A percentile compares a stretch with the other conserved stretches of the same genome.
These are phyloP conservation scores for Linnemannia zychae DNA, from an alignment of 192 early-diverging fungal genomes.

Conservation along the genomic window DNA sequence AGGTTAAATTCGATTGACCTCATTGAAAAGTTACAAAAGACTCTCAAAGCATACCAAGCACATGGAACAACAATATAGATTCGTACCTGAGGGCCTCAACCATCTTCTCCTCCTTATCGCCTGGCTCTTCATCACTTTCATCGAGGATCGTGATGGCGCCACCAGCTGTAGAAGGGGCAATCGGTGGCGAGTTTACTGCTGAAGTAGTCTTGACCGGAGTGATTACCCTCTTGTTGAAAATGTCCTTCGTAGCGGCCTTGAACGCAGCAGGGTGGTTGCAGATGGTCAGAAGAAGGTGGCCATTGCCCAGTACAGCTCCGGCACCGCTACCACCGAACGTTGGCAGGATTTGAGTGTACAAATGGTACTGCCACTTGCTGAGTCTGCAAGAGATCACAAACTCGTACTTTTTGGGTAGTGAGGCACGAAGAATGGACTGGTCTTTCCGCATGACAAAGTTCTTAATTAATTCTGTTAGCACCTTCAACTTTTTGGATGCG, in stretches of 20 bases:
- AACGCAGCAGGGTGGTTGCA: constrained; percentile 79
- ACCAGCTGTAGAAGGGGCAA: neutral
- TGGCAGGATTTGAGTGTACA: constrained; percentile 62
- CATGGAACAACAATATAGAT: neutral
- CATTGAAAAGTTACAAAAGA: neutral
- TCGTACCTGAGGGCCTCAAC: constrained; percentile 17
- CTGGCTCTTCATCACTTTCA: constrained; percentile 2
- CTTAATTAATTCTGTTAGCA: constrained; percentile 74
- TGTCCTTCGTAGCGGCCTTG: constrained; percentile 22
- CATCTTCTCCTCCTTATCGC: constrained; percentile 18
- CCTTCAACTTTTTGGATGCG: constrained; percentile 62
- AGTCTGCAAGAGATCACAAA: constrained; percentile 76
- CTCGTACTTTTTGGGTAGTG: constrained; percentile 81
- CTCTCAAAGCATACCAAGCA: neutral
- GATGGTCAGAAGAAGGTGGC: constrained; percentile 54
- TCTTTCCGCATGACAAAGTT: constrained; percentile 73
- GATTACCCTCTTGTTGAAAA: neutral
- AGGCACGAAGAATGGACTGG: constrained; percentile 58
- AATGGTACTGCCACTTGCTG: constrained; percentile 63
- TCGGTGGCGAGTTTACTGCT: neutral
- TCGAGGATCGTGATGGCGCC: neutral
- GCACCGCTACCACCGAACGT: neutral
- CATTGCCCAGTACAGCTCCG: constrained; percentile 7
- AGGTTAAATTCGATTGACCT: neutral
- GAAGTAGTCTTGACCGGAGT: neutral